phyloP scores from a whole-genome alignment of 2,329 filamentous ascomycete species.

The Ophiostoma quercus region DNA sequence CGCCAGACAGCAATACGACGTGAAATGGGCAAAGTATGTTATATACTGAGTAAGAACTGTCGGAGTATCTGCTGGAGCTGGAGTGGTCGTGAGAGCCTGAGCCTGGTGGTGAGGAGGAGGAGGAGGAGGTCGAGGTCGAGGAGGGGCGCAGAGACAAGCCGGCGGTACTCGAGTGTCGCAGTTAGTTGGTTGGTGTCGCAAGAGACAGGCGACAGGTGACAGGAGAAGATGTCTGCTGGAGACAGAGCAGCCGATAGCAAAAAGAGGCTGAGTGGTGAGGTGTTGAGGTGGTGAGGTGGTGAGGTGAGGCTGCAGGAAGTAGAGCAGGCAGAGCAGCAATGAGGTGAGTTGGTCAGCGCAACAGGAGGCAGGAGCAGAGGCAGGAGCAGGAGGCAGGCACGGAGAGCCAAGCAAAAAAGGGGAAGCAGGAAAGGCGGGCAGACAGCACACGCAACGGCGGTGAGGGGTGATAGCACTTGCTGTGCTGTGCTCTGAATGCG shows the following conservation, averaged over 20 bases:
- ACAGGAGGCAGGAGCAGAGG: not conserved
- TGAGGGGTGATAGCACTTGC: slow-evolving; percentile 20
- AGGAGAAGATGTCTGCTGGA: not conserved
- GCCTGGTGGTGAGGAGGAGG: not conserved
- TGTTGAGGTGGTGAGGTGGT: not conserved
- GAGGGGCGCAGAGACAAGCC: slow-evolving; percentile 10
- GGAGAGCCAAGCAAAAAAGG: slow-evolving; percentile 5
- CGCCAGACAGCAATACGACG: not conserved
- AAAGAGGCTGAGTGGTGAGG: not conserved
- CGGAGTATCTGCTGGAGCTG: not conserved
- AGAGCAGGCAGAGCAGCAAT: not conserved
- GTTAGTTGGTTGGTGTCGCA: not conserved
- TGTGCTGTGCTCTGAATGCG: not conserved
- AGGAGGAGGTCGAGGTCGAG: slow-evolving; percentile 2
- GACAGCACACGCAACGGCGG: slow-evolving; percentile 19
- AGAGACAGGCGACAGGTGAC: not conserved
- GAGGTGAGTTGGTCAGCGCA: not conserved
- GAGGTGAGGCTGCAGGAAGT: not conserved
- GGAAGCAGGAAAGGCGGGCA: slow-evolving; percentile 12
- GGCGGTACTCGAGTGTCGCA: slow-evolving; percentile 7
- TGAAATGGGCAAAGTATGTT: not conserved
- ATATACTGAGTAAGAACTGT: not conserved
- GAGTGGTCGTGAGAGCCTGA: not conserved
- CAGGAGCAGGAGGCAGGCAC: not conserved
- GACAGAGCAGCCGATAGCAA: not conserved